phyloP scores from a whole-genome alignment of 2,329 filamentous ascomycete genomes.

The Fusarium bulbicola region DNA sequence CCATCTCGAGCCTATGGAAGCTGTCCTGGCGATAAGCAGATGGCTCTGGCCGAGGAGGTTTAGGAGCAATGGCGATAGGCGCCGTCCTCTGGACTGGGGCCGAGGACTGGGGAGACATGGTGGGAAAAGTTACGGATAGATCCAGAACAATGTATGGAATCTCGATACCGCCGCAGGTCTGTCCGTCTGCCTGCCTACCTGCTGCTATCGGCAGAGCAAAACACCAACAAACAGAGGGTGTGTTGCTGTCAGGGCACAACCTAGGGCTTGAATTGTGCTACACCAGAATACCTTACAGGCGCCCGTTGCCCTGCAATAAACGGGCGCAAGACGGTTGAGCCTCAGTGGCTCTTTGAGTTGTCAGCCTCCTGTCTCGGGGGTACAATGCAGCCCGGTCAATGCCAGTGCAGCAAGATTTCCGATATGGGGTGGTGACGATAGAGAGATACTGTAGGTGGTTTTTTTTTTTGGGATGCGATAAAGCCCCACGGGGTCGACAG shows the following conservation, averaged over 20 bases:
- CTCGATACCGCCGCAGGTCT: conserved; percentile 13
- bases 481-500: conserved; percentile 40
- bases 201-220: conserved; percentile 12
- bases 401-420: conserved; percentile 9
- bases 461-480: conserved; percentile 20
- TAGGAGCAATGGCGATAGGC: conserved; percentile 73
- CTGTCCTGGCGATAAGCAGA: conserved; percentile 58
- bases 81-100: conserved; percentile 64
- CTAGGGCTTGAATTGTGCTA: conserved; percentile 14
- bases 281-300: conserved; percentile 32
- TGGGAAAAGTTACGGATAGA: conserved; percentile 30
- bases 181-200: not conserved
- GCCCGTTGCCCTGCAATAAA: conserved; percentile 41
- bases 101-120: conserved; percentile 63
- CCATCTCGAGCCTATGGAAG: conserved; percentile 58
- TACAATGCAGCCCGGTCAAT: conserved; percentile 6
- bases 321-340: conserved; percentile 40
- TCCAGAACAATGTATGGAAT: conserved; percentile 25
- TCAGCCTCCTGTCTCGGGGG: conserved; percentile 20
- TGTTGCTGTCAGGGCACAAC: conserved; percentile 32
- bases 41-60: conserved; percentile 58
- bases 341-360: conserved; percentile 36
- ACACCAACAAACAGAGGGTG: conserved; percentile 15
- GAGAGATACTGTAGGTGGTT: conserved; percentile 4
- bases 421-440: conserved; percentile 23